phyloP scores from a whole-genome alignment of 2,329 filamentous ascomycete species.

The Phialophora tarda region DNA sequence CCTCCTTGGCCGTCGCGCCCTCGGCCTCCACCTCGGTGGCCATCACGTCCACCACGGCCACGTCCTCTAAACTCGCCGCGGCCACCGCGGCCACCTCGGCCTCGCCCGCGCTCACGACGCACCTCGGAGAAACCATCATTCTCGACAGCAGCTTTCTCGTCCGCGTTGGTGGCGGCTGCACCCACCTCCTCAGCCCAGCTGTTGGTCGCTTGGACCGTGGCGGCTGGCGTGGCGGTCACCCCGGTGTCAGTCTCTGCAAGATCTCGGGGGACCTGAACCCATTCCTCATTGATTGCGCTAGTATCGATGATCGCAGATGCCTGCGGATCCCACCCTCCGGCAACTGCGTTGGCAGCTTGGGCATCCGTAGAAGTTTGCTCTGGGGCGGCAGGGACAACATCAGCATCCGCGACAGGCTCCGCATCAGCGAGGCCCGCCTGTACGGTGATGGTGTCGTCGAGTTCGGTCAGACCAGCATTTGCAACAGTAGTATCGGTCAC shows the following conservation, averaged over 20 bases:
- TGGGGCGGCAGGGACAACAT: slow-evolving; percentile 41
- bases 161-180: slow-evolving; percentile 50
- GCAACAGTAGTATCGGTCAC: slow-evolving; percentile 64
- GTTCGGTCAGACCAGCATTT: slow-evolving; percentile 65
- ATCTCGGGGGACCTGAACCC: slow-evolving; percentile 77
- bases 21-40: slow-evolving; percentile 40
- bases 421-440: slow-evolving; percentile 46
- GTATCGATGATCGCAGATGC: slow-evolving; percentile 55
- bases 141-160: slow-evolving; percentile 41
- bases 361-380: slow-evolving; percentile 49
- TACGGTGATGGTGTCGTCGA: slow-evolving; percentile 62
- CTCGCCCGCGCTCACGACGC: slow-evolving; percentile 47
- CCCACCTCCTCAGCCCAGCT: slow-evolving; percentile 85
- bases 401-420: slow-evolving; percentile 54
- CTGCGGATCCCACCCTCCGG: slow-evolving; percentile 63
- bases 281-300: slow-evolving; percentile 62
- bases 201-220: slow-evolving; percentile 59
- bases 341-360: slow-evolving; percentile 54
- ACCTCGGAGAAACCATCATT: slow-evolving; percentile 49
- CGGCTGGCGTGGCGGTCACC: slow-evolving; percentile 66
- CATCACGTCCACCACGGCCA: slow-evolving; percentile 46
- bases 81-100: slow-evolving; percentile 44
- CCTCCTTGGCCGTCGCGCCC: slow-evolving; percentile 25
- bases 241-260: slow-evolving; percentile 75
- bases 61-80: slow-evolving; percentile 44